phyloP scores from a whole-genome alignment of 805 yeast genomes.

The Nakazawaea laoshanensis region DNA sequence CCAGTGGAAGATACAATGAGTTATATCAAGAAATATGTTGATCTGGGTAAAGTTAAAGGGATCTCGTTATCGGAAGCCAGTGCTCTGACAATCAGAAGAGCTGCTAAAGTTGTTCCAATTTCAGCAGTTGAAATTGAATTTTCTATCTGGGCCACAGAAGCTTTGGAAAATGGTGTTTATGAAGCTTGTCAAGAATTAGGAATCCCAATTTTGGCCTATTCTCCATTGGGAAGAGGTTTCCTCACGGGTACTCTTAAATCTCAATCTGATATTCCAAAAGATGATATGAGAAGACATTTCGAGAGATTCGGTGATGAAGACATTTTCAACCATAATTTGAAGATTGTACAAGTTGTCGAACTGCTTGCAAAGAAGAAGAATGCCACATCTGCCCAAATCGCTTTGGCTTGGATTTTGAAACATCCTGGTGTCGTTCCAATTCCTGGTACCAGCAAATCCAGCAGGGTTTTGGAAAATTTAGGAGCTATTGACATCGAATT shows the following conservation, averaged over 20 bases:
- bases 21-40: slow-evolving; percentile 48
- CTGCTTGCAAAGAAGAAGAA: slow-evolving; percentile 37
- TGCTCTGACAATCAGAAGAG: slow-evolving; percentile 51
- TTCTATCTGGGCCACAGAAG: slow-evolving; percentile 61
- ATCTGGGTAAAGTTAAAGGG: slow-evolving; percentile 59
- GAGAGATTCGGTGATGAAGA: slow-evolving; percentile 1
- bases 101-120: slow-evolving; percentile 47
- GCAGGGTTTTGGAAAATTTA: slow-evolving; percentile 56
- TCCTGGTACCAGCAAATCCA: slow-evolving; percentile 63
- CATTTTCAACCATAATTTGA: neutral
- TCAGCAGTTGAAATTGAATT: slow-evolving; percentile 73
- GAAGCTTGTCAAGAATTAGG: slow-evolving; percentile 45
- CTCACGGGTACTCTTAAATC: slow-evolving; percentile 54
- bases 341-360: slow-evolving; percentile 39
- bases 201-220: slow-evolving; percentile 69
- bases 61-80: slow-evolving; percentile 70
- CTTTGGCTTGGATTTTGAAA: slow-evolving; percentile 58
- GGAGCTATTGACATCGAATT: slow-evolving; percentile 28
- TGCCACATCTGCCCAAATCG: slow-evolving; percentile 55
- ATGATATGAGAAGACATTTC: neutral
- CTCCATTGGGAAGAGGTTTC: slow-evolving; percentile 77
- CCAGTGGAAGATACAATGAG: slow-evolving; percentile 54
- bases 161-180: slow-evolving; percentile 54
- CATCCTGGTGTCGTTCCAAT: slow-evolving; percentile 59
- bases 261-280: slow-evolving; percentile 21